These are phyloP conservation scores for Epichloe sibirici DNA, from an alignment of 2,329 filamentous ascomycete species.

Conservation along the genomic window DNA sequence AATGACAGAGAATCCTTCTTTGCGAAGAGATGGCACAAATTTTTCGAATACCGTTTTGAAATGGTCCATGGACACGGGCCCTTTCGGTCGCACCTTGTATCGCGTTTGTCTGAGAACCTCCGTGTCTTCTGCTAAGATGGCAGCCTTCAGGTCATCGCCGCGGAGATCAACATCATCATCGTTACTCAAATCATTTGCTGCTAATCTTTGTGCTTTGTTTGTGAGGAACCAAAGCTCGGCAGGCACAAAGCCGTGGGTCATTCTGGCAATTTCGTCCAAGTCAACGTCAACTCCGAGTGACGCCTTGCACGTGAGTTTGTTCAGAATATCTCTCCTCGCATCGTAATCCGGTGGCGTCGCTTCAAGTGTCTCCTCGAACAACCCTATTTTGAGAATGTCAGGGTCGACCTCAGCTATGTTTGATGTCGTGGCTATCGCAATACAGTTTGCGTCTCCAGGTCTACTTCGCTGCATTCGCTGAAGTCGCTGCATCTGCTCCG, in stretches of 20 bases:
- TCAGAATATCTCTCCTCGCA: conserved; percentile 66
- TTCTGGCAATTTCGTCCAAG: conserved; percentile 60
- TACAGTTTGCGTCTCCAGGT: conserved; percentile 65
- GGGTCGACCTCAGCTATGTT: conserved; percentile 77
- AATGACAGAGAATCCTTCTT: conserved; percentile 90
- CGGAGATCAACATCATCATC: conserved; percentile 14
- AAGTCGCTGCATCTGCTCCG: conserved; percentile 78
- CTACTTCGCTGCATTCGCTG: conserved; percentile 41
- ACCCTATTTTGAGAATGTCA: conserved; percentile 57
- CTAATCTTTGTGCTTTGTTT: conserved; percentile 28
- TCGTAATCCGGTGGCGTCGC: conserved; percentile 75
- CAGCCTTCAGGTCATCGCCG: conserved; percentile 3
- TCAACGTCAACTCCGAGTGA: conserved; percentile 58
- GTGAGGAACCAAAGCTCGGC: conserved; percentile 67
- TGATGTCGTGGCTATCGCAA: conserved; percentile 87
- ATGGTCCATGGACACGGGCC: conserved; percentile 28
- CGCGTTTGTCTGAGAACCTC: neutral
- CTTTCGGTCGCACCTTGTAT: neutral
- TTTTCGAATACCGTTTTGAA: conserved; percentile 64
- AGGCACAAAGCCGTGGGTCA: conserved; percentile 86
- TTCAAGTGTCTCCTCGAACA: conserved; percentile 76
- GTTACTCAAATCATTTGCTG: conserved; percentile 20
- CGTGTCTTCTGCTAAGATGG: neutral
- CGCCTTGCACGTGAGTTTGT: conserved; percentile 56
- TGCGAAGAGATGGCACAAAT: conserved; percentile 50